Conservation (phyloP, 2,329 filamentous ascomycete genomes). For the Aspergillus neoniger region DNA sequence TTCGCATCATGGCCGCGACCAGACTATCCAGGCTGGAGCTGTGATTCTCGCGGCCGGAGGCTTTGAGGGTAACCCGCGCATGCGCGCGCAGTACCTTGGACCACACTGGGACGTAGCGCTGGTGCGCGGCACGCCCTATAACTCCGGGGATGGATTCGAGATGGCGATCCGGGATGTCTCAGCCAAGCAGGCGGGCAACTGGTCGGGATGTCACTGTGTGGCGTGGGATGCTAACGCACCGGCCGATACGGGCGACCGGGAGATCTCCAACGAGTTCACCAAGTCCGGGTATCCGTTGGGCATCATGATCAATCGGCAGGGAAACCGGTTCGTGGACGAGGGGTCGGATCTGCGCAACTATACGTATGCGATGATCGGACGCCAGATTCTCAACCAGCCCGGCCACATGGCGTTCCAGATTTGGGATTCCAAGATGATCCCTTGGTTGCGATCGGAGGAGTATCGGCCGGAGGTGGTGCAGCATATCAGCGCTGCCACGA, state of each 20-base stretch:
- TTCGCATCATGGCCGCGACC: slow-evolving; percentile 13
- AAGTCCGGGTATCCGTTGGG: slow-evolving; percentile 70
- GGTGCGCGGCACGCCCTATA: slow-evolving; percentile 66
- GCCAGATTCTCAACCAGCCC: slow-evolving; percentile 62
- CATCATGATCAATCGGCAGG: slow-evolving; percentile 62
- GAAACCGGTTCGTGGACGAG: slow-evolving; percentile 66
- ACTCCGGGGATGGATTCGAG: slow-evolving; percentile 61
- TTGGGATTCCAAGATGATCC: slow-evolving; percentile 58
- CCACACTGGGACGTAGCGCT: slow-evolving; percentile 64
- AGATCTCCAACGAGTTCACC: slow-evolving; percentile 66
- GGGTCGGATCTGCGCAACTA: slow-evolving; percentile 66
- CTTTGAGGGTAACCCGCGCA: slow-evolving; percentile 62
- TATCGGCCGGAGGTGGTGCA: slow-evolving; percentile 61
- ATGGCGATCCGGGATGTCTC: slow-evolving; percentile 54
- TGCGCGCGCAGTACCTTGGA: slow-evolving; percentile 59
- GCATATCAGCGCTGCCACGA: slow-evolving; percentile 52
- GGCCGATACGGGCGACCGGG: slow-evolving; percentile 56
- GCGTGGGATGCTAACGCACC: slow-evolving; percentile 67
- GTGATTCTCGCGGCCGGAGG: slow-evolving; percentile 56
- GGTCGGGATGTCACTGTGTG: slow-evolving; percentile 65
- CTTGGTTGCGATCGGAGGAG: slow-evolving; percentile 62
- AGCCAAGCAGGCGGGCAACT: slow-evolving; percentile 59
- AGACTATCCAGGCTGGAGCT: slow-evolving; percentile 23
- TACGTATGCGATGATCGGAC: slow-evolving; percentile 67
- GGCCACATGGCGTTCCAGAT: slow-evolving; percentile 63